phyloP scores from a whole-genome alignment of 116 monocot species.

The Dioscorea cayenensis region DNA sequence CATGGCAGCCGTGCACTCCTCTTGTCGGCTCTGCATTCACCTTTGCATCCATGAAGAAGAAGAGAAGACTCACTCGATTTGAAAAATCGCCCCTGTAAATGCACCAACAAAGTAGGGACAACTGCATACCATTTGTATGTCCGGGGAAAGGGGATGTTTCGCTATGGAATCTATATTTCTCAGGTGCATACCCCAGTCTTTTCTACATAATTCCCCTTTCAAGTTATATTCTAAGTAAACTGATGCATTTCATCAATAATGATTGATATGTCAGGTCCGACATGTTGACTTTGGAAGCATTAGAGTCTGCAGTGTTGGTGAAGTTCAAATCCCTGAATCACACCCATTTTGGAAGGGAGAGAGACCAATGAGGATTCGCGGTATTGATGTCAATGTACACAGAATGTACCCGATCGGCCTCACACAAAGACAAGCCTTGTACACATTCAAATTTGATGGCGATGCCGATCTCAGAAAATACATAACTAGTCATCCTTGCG shows the following conservation, averaged over 20 bases:
- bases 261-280: conserved; percentile 32
- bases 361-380: conserved; percentile 59
- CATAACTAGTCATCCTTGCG: conserved; percentile 56
- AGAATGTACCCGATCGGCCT: conserved; percentile 73
- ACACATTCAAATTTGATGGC: conserved; percentile 52
- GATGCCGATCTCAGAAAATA: conserved; percentile 44
- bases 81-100: conserved; percentile 72
- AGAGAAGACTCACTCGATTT: conserved; percentile 42
- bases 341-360: conserved; percentile 77
- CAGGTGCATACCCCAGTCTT: conserved; percentile 29
- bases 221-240: too few relatives aligned
- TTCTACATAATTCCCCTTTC: too few relatives aligned
- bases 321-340: conserved; percentile 62
- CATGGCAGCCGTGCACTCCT: conserved; percentile 96
- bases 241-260: too few relatives aligned
- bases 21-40: conserved; percentile 87
- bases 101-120: conserved; percentile 36
- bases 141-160: conserved; percentile 77
- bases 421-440: conserved; percentile 77
- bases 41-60: conserved; percentile 70
- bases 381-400: conserved; percentile 52
- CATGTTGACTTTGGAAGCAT: conserved; percentile 35
- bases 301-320: conserved; percentile 44
- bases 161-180: conserved; percentile 54
- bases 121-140: conserved; percentile 67